A percentile compares a stretch with the other conserved stretches of the same genome.
These are phyloP conservation scores for Fusarium penzigii DNA, from an alignment of 2,329 filamentous ascomycete species.

Conservation along the genomic window DNA sequence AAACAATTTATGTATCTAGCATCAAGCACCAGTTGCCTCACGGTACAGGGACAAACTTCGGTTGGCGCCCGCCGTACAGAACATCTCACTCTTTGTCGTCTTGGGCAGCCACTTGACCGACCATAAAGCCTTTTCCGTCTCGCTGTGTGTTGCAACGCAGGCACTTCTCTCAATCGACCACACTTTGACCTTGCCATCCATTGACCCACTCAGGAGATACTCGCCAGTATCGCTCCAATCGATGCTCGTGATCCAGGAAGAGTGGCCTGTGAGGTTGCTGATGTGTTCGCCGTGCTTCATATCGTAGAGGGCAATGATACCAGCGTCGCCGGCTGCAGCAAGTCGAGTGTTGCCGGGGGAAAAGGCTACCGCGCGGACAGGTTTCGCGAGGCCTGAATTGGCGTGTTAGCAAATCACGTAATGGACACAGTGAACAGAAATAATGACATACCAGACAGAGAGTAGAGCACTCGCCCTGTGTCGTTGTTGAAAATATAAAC, in stretches of 20 bases:
- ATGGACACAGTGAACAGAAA: background rate
- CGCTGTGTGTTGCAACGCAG: constrained; percentile 92
- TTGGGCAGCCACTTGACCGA: constrained; percentile 82
- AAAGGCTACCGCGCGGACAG: constrained; percentile 83
- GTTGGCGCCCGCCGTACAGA: constrained; percentile 78
- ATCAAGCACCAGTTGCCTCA: constrained; percentile 60
- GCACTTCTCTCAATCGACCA: constrained; percentile 84
- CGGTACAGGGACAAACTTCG: constrained; percentile 79
- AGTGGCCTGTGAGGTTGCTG: constrained; percentile 76
- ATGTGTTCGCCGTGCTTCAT: constrained; percentile 91
- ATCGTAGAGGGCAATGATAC: constrained; percentile 89
- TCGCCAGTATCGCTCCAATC: constrained; percentile 95
- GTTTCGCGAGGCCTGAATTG: constrained; percentile 72
- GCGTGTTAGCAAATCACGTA: constrained; percentile 8
- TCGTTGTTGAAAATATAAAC: constrained; percentile 96
- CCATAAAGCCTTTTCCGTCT: constrained; percentile 85
- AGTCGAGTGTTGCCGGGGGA: constrained; percentile 82
- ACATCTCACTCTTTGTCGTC: constrained; percentile 66
- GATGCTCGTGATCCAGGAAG: constrained; percentile 85
- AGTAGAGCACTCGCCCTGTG: constrained; percentile 81
- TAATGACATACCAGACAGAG: constrained; percentile 67
- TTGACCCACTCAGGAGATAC: constrained; percentile 82
- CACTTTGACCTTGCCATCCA: constrained; percentile 93
- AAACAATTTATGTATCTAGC: background rate
- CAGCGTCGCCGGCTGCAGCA: constrained; percentile 86